Percentiles rank a stretch among this genome's conserved stretches.
phyloP scores from a whole-genome alignment of 2,329 filamentous ascomycete genomes.

The Diplodia sapinea region DNA sequence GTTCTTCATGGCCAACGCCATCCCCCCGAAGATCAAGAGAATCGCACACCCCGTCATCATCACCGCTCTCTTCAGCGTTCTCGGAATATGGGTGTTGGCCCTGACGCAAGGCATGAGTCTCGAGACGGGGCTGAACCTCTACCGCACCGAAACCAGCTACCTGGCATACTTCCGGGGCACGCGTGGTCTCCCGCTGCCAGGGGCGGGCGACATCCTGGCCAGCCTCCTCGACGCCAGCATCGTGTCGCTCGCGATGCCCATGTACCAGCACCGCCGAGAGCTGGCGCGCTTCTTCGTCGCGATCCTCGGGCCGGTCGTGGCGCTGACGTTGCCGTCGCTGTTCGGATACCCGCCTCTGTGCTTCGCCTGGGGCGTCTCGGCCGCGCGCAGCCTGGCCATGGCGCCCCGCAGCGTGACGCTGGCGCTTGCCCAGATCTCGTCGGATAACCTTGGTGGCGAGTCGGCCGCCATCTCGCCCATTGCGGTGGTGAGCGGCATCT shows the following conservation, averaged over 20 bases:
- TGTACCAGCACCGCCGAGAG: conserved; percentile 66
- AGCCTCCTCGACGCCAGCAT: conserved; percentile 64
- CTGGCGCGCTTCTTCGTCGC: conserved; percentile 49
- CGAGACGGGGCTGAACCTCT: conserved; percentile 51
- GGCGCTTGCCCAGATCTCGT: conserved; percentile 64
- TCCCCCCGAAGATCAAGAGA: conserved; percentile 57
- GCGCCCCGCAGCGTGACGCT: conserved; percentile 63
- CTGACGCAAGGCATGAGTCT: conserved; percentile 53
- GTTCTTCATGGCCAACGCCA: conserved; percentile 58
- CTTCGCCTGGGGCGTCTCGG: conserved; percentile 60
- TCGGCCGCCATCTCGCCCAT: conserved; percentile 62
- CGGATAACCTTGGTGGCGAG: conserved; percentile 63
- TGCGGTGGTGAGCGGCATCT: conserved; percentile 65
- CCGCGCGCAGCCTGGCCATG: conserved; percentile 61
- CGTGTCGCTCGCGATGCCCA: conserved; percentile 64
- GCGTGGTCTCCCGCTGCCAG: conserved; percentile 48
- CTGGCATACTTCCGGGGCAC: conserved; percentile 56
- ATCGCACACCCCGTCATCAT: conserved; percentile 65
- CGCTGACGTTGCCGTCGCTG: conserved; percentile 59
- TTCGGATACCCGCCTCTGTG: conserved; percentile 65
- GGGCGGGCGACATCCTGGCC: conserved; percentile 63
- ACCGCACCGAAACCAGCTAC: conserved; percentile 62
- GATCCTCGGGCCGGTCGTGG: conserved; percentile 61
- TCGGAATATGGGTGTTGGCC: conserved; percentile 61
- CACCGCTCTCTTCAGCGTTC: conserved; percentile 59